Conservation (phyloP, 495 filamentous ascomycete genomes). For the Massariosphaeria phaeospora region DNA sequence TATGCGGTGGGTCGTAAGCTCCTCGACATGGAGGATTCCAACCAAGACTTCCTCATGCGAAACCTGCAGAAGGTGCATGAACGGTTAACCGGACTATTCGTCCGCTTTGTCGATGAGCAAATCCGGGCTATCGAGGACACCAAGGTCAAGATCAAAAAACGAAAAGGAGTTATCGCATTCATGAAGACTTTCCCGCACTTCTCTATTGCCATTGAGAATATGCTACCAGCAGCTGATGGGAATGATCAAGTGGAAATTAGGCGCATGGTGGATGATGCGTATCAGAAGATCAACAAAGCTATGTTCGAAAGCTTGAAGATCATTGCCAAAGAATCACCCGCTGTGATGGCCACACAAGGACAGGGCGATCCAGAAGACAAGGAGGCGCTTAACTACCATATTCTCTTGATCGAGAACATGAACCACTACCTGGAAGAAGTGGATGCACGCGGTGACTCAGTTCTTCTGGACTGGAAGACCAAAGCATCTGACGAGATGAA, state of each 20-base stretch:
- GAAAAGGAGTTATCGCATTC: constrained; percentile 91
- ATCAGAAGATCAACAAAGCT: constrained; percentile 80
- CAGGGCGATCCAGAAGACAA: constrained; percentile 67
- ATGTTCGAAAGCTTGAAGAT: constrained; percentile 97
- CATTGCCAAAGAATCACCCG: constrained; percentile 88
- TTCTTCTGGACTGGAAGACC: constrained; percentile 75
- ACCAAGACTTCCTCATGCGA: constrained; percentile 83
- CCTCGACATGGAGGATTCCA: constrained; percentile 72
- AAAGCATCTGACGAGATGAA: constrained; percentile 70
- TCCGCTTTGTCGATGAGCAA: constrained; percentile 88
- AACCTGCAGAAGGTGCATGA: constrained; percentile 73
- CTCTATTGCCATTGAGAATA: constrained; percentile 71
- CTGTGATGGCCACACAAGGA: constrained; percentile 42
- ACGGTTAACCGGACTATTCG: constrained; percentile 69
- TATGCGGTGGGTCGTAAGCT: constrained; percentile 73
- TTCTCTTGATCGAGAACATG: constrained; percentile 97
- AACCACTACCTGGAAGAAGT: constrained; percentile 93
- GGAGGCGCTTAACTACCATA: constrained; percentile 91
- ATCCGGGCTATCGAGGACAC: constrained; percentile 94
- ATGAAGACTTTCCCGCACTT: constrained; percentile 90
- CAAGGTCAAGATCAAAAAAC: constrained; percentile 98
- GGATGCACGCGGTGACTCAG: constrained; percentile 63
- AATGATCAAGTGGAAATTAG: constrained; percentile 50
- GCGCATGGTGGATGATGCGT: constrained; percentile 75
- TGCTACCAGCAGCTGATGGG: constrained; percentile 52